Evolutionary conservation across 1,284 basidiomycete species (phyloP), one percentile per base, ranked within the genome.

Genomic region (Cutaneotrichosporon sp.): DNA sequence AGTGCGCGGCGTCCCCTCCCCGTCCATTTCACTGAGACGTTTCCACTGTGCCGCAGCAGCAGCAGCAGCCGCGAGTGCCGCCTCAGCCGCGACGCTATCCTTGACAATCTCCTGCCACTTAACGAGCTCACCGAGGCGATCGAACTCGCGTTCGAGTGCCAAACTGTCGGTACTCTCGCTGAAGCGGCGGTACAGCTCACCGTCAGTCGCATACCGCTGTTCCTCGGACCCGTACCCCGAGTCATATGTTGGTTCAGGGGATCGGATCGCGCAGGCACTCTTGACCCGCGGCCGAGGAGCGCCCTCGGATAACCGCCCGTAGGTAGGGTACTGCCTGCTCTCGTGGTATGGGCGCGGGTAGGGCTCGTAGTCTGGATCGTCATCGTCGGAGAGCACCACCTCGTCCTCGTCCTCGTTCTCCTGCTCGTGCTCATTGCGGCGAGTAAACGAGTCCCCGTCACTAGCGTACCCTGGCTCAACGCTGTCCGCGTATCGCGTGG

Each of bases 21-120:
- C 52, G 52, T 56, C 51, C 51, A 53, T n/a, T 30, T 31, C 50
- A 18, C 18, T 31, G 16, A 53, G 16, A 4, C 51, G 30, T 31
- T 53, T 32, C 14, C 31, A 30, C 30, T 53, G 51, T 4, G 16
- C 51, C 16, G 51, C 51, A 2, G 51, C 31, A 9, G 51, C 51
- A 6, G 51, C 51, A 16, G 51, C 51, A 2, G 51, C 51, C 30
- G 51, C 51, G 30, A 34, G 31, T 8, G 55, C 55, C 7, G 55
- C 55, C 36, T 56, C 55, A 9, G 55, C 55, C 38, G 55, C 55
- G 5, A 22, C 55, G 36, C 8, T 38, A 30, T 58, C 56, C 30
- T 31, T 22, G 22, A 58, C 42, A 13, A 58, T 58, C 26, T 58
- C 56, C 52, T 61, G 55, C 61, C 50, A 38, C 26, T 38, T 36